A percentile compares a stretch with the other conserved stretches of the same genome.
Evolutionary conservation across 345 rosid species (phyloP).

Genomic region (Nasturtium officinale): DNA sequence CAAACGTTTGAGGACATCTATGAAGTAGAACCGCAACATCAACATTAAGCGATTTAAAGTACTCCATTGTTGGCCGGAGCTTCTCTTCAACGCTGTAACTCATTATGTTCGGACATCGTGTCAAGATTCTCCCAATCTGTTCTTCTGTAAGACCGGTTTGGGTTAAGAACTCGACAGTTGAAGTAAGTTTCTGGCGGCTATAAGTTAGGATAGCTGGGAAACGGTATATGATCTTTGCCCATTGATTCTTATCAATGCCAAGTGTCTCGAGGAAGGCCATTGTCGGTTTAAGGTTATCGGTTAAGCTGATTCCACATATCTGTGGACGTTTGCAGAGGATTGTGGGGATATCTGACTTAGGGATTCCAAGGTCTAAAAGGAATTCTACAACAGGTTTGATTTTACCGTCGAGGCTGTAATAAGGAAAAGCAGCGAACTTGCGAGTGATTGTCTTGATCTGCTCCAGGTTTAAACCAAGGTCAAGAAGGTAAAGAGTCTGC

Average conservation of each 20-base stretch:
- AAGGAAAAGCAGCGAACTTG: conserved; percentile 78
- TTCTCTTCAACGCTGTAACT: conserved; percentile 85
- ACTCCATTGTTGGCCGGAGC: conserved; percentile 73
- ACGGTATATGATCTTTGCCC: conserved; percentile 88
- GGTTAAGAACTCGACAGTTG: conserved; percentile 63
- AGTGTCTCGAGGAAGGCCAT: conserved; percentile 71
- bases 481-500: conserved; percentile 71
- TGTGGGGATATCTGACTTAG: conserved; percentile 62
- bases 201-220: conserved; percentile 80
- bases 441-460: conserved; percentile 74
- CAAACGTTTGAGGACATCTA: conserved; percentile 79
- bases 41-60: conserved; percentile 64
- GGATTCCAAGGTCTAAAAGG: conserved; percentile 75
- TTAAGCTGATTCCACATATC: conserved; percentile 78
- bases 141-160: conserved; percentile 71
- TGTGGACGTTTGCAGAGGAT: conserved; percentile 83
- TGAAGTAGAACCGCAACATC: conserved; percentile 65
- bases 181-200: conserved; percentile 71
- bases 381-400: conserved; percentile 89
- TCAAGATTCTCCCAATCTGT: conserved; percentile 69
- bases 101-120: conserved; percentile 71
- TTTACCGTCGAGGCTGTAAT: conserved; percentile 81
- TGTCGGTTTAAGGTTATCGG: conserved; percentile 76
- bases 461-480: conserved; percentile 79
- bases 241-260: conserved; percentile 75